Percentiles rank a stretch among this genome's conserved stretches.
Conservation (phyloP, 2,329 filamentous ascomycete genomes). For the Sporothrix inflata region DNA sequence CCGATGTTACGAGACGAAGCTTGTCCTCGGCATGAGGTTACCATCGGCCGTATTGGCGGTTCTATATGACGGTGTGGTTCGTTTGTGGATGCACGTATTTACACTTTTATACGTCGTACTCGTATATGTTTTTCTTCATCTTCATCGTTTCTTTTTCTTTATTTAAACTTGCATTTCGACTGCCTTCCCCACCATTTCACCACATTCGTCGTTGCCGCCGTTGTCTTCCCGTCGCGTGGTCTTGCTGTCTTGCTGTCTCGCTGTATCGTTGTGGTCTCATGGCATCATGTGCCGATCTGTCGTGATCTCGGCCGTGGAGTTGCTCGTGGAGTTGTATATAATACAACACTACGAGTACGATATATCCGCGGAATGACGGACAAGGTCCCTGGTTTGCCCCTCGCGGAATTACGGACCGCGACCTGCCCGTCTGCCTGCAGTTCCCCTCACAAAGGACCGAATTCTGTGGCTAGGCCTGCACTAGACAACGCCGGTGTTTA, state of each 20-base stretch:
- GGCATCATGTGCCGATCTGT: not conserved
- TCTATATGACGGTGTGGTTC: not conserved
- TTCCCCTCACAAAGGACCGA: slow-evolving; percentile 16
- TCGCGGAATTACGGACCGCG: slow-evolving; percentile 1
- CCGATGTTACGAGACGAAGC: not conserved
- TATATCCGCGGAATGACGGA: not conserved
- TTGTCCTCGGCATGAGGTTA: not conserved
- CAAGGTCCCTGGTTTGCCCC: not conserved
- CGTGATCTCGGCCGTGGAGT: not conserved
- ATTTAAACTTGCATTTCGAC: too few relatives aligned
- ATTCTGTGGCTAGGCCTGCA: not conserved
- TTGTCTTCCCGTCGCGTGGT: not conserved
- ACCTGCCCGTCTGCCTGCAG: not conserved
- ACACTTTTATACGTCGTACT: too few relatives aligned
- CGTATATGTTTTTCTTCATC: not conserved
- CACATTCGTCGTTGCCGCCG: not conserved
- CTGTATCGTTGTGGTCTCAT: not conserved
- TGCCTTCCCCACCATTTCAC: not conserved
- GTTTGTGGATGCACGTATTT: not conserved
- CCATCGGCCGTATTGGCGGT: not conserved
- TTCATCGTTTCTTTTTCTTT: too few relatives aligned
- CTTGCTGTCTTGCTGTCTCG: not conserved
- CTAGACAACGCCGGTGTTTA: slow-evolving; percentile 11
- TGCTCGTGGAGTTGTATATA: not conserved
- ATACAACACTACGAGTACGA: not conserved